These are phyloP conservation scores for Xylona heveae DNA, from an alignment of 495 filamentous ascomycete species.

Conservation along the genomic window DNA sequence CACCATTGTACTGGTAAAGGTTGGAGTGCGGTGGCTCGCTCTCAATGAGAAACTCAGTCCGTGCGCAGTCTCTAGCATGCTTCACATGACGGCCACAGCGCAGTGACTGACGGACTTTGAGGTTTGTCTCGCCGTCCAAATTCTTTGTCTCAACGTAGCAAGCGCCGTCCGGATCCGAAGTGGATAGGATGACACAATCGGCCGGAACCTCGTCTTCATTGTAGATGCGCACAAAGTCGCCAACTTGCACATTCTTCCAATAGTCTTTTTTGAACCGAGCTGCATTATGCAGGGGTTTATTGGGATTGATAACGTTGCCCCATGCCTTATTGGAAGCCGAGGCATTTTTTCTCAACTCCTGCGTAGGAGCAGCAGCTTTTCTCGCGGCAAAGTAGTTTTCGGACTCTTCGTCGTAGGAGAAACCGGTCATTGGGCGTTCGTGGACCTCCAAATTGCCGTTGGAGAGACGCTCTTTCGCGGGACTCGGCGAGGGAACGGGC, in stretches of 20 bases:
- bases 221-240: constrained; percentile 91
- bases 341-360: neutral
- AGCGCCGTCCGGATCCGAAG: constrained; percentile 81
- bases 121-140: constrained; percentile 91
- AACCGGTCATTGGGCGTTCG: constrained; percentile 1
- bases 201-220: constrained; percentile 92
- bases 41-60: constrained; percentile 67
- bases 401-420: constrained; percentile 6
- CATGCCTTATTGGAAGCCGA: neutral
- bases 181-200: constrained; percentile 87
- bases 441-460: constrained; percentile 12
- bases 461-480: constrained; percentile 23
- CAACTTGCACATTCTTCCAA: constrained; percentile 93
- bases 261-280: constrained; percentile 76
- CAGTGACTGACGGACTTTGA: constrained; percentile 85
- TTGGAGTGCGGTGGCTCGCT: constrained; percentile 86
- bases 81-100: constrained; percentile 65
- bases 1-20: constrained; percentile 80
- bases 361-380: neutral
- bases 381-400: no score
- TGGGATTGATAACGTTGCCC: constrained; percentile 43
- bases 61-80: constrained; percentile 83
- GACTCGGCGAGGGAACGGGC: constrained; percentile 65
- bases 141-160: constrained; percentile 99
- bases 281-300: constrained; percentile 31